Conservation (phyloP, 768 basidiomycete species). For the Sistotremastrum niveocremeum region DNA sequence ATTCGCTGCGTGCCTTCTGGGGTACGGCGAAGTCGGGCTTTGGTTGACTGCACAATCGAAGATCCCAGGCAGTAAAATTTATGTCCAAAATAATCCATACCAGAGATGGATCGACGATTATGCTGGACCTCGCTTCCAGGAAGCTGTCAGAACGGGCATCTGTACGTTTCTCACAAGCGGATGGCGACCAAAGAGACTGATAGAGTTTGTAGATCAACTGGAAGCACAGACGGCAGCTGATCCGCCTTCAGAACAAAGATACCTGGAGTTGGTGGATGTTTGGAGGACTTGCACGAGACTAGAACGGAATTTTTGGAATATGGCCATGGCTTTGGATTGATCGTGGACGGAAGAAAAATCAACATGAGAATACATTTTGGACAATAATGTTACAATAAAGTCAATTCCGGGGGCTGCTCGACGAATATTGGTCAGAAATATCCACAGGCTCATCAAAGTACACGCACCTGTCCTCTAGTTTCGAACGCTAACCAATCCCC, state of each 20-base stretch:
- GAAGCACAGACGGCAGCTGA: conserved; percentile 48
- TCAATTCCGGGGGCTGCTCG: no score
- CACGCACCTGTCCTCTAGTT: conserved; percentile 53
- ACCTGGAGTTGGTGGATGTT: conserved; percentile 52
- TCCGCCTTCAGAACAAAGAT: conserved; percentile 45
- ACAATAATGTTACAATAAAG: no score
- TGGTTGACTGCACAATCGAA: conserved; percentile 33
- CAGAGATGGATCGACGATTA: conserved; percentile 71
- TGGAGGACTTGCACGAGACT: conserved; percentile 67
- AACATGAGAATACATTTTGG: no score
- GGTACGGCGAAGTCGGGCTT: conserved; percentile 85
- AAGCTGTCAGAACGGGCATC: conserved; percentile 58
- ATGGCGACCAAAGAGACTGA: conserved; percentile 1
- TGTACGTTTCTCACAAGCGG: conserved; percentile 31
- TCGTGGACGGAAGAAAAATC: not conserved
- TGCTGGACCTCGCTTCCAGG: conserved; percentile 53
- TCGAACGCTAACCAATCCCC: conserved; percentile 96
- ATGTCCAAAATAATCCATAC: conserved; percentile 55
- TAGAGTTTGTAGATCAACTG: conserved; percentile 44
- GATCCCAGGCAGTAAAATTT: conserved; percentile 23
- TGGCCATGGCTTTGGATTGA: conserved; percentile 28
- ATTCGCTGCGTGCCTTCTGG: conserved; percentile 72
- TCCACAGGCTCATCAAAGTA: conserved; percentile 3
- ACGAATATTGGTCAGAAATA: no score
- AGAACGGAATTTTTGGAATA: conserved; percentile 85